phyloP scores from a whole-genome alignment of 805 yeast species.

The Candida morakotiae region DNA sequence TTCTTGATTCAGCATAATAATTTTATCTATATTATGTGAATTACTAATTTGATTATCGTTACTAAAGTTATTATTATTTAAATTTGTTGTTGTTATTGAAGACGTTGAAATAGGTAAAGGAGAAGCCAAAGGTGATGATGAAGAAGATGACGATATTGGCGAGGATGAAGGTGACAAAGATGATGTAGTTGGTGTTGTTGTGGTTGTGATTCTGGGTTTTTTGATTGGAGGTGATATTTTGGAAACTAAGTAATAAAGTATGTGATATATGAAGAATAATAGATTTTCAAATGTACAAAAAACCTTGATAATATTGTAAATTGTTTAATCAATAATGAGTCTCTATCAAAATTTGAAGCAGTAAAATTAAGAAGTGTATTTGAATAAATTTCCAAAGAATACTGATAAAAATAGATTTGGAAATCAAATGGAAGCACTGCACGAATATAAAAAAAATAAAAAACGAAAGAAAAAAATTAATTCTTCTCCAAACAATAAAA shows the following conservation, averaged over 20 bases:
- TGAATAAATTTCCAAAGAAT: too few relatives aligned
- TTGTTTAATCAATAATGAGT: neutral
- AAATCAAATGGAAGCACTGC: too few relatives aligned
- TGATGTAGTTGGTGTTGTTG: neutral
- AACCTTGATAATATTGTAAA: too few relatives aligned
- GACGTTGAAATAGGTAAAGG: neutral
- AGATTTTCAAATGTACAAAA: too few relatives aligned
- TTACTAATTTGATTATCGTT: too few relatives aligned
- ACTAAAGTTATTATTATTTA: too few relatives aligned
- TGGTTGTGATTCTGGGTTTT: conserved; percentile 5
- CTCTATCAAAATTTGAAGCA: neutral
- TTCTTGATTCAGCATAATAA: too few relatives aligned
- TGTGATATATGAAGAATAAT: neutral
- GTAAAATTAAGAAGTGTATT: neutral
- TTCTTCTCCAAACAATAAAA: too few relatives aligned
- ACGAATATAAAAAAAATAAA: too few relatives aligned
- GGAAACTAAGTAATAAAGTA: neutral
- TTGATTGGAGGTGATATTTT: conserved; percentile 8
- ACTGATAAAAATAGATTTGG: neutral
- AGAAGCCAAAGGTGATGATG: conserved; percentile 2
- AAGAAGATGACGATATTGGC: neutral
- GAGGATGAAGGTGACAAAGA: neutral
- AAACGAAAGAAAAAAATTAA: too few relatives aligned
- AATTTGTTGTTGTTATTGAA: neutral
- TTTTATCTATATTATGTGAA: too few relatives aligned